Base-by-base conservation (phyloP, 2,329 filamentous ascomycete species). In the Xylaria sp. region DNA sequence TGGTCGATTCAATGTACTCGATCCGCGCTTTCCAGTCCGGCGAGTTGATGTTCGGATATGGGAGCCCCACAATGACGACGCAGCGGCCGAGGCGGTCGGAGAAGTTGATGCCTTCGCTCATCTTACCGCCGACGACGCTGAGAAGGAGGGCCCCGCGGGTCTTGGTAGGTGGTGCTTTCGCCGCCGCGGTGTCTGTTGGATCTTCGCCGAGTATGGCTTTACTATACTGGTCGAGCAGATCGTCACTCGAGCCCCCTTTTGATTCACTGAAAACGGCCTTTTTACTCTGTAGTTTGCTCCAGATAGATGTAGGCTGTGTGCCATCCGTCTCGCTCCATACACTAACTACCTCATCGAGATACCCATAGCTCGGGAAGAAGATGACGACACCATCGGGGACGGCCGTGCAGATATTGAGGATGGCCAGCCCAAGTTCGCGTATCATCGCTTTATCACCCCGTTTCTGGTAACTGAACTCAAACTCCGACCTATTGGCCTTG, bases 61-160 rank as follows among this genome's bases (percentile, higher is more conserved):
- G 95, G 3, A 99, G 80, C 0, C 95, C 95, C 14, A 98, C 87
- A n/a, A 98, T 90, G 14, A 96, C 81, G 8, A 99, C 93, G 57
- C 92, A 94, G 25, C 95, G 89, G 1, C 95, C 95, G 0, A 99
- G 87, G 2, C 85, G 83, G 78, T 99, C 94, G 0, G 92, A 94
- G 79, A 99, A 99, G 78, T 99, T 99, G 79, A 99, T 99, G 67
- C 95, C 95, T 78, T 99, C 95, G 61, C 92, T 96, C 79, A 99
- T 89, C 69, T 94, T 96, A 14, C 95, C 95, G 57, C 94, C 94
- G 2, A 99, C 90, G 2, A 99, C 94, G 57, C 92, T 94, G 25
- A 99, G 85, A 0, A 99, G 84, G 0, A 98, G 79, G 0, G 91
- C 94, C 0, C 94, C 94, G 50, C 84, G 47, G 21, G 57, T 17